Percentiles rank a stretch among this genome's conserved stretches.
Conservation (phyloP, 495 filamentous ascomycete genomes). For the Aspergillus incahuasiensis region DNA sequence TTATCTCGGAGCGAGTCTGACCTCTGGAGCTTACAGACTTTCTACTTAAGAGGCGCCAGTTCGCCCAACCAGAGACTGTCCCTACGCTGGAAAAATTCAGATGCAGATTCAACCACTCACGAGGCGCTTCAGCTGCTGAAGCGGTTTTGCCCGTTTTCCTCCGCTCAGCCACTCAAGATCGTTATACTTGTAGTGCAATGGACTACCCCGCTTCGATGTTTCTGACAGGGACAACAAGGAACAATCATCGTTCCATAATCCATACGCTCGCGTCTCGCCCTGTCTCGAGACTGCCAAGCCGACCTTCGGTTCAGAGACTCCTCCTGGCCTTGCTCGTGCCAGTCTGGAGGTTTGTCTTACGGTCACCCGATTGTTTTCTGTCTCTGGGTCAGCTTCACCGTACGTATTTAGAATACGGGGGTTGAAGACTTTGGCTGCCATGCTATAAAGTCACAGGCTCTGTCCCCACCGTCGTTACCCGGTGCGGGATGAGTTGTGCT, state of each 20-base stretch:
- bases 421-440: neutral
- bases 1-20: neutral
- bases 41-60: constrained; percentile 5
- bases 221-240: constrained; percentile 11
- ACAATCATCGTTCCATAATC: neutral
- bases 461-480: neutral
- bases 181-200: constrained; percentile 2
- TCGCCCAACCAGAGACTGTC: neutral
- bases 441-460: neutral
- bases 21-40: neutral
- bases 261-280: constrained; percentile 16
- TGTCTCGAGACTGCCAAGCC: constrained; percentile 21
- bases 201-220: constrained; percentile 16
- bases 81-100: neutral
- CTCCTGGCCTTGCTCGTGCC: constrained; percentile 5
- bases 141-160: constrained; percentile 7
- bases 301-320: constrained; percentile 5
- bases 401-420: neutral
- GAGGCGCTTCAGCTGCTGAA: neutral
- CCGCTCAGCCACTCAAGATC: constrained; percentile 5
- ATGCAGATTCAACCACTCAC: constrained; percentile 3
- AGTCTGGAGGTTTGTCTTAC: constrained; percentile 28
- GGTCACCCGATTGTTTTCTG: constrained; percentile 30
- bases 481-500: neutral
- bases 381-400: constrained; percentile 11